These are phyloP conservation scores for Fusarium dimerum DNA, from an alignment of 2,329 filamentous ascomycete genomes.

Conservation along the genomic window DNA sequence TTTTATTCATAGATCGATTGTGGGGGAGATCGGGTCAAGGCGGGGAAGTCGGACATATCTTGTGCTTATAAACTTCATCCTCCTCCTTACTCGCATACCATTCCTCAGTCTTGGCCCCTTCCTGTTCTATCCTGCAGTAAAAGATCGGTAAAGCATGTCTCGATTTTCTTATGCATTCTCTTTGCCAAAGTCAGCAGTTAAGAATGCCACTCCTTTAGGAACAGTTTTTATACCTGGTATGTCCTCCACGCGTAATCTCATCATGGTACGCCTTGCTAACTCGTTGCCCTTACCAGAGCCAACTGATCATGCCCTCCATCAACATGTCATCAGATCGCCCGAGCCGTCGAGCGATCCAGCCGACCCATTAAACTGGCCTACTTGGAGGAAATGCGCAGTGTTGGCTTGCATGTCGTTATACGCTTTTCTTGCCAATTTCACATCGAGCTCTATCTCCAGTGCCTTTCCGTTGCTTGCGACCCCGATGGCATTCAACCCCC, in stretches of 20 bases:
- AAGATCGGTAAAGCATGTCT: background rate
- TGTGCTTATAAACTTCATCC: background rate
- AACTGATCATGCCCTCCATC: background rate
- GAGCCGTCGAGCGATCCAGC: constrained; percentile 27
- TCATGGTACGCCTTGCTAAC: background rate
- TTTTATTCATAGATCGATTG: background rate
- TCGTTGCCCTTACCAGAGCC: background rate
- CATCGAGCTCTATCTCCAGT: constrained; percentile 33
- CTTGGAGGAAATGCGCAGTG: constrained; percentile 34
- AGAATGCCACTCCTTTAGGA: background rate
- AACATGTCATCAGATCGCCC: background rate
- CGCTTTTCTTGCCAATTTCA: constrained; percentile 37
- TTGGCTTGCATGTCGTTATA: constrained; percentile 33
- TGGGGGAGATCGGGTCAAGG: background rate
- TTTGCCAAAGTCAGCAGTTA: background rate
- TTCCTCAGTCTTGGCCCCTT: background rate
- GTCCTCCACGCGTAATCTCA: background rate
- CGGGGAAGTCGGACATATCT: background rate
- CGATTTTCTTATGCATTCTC: background rate
- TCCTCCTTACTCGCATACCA: background rate
- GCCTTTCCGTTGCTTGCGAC: constrained; percentile 26
- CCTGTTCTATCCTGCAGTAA: background rate
- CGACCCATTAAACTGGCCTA: constrained; percentile 38
- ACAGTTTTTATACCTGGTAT: background rate
- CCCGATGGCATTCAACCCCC: constrained; percentile 11